Evolutionary conservation across 1,284 basidiomycete genomes (phyloP), one percentile per base, ranked within the genome.

Genomic region (Sanguinoderma infundibulare): DNA sequence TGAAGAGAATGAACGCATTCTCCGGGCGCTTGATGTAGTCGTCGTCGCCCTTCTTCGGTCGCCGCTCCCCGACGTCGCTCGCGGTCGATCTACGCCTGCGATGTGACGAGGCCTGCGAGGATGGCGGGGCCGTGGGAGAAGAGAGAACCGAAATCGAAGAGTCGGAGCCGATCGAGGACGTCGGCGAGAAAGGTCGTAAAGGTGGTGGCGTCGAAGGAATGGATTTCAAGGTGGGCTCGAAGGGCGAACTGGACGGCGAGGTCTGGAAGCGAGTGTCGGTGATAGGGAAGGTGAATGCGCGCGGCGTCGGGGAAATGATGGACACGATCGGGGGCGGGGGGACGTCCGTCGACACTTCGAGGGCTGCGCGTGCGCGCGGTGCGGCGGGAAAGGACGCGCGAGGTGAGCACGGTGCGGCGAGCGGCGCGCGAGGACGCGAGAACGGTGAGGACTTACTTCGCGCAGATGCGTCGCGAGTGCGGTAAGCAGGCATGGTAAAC

Each of bases 1-100:
- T 83, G 82, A 91, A 91, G 56, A 91, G 81, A 72, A 91, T 91
- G 80, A 91, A 91, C 24, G 90, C 90, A 70, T 91, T 91, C 77
- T 91, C 89, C 4, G 89, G 89, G 32, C 90, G 84, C 74, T 91
- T 91, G 77, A 91, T 85, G 72, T 91, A 91, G 73, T 90, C 88
- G 59, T 89, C 87, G 74, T 91, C 90, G 70, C 89, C 90, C 77
- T 87, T 89, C 77, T 84, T 89, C 5, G 89, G 89, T 65, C 89
- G 80, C 64, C 86, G 87, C 69, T 90, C 87, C 72, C 84, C 87
- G 76, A 80, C 76, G 54, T 84, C 83, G 74, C 79, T 81, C 49
- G 69, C 73, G 67, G 82, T 82, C 60, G 86, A 88, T 77, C 86
- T 87, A 74, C 87, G 83, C 54, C 86, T 84, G 74, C 84, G 84